Conservation (phyloP, 495 filamentous ascomycete species). For the Penicillium daleae region DNA sequence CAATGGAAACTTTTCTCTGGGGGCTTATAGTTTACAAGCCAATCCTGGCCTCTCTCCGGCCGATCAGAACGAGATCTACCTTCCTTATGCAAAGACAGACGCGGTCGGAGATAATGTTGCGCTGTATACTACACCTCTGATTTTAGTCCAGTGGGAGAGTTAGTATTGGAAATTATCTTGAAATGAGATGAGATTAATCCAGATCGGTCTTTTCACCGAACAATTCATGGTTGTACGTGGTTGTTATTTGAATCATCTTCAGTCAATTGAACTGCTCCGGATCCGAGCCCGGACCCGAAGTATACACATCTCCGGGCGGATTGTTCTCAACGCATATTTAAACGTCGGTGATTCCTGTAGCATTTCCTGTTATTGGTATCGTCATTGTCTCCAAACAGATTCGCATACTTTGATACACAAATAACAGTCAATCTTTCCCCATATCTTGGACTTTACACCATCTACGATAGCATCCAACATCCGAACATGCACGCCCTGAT, state of each 20-base stretch:
- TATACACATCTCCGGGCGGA: not conserved
- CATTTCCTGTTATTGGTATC: too few relatives aligned
- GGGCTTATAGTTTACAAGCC: constrained; percentile 15
- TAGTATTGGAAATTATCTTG: not conserved
- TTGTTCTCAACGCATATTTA: not conserved
- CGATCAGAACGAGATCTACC: constrained; percentile 31
- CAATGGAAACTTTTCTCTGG: not conserved
- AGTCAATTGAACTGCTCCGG: not conserved
- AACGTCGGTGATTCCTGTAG: not conserved
- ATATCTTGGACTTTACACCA: not conserved
- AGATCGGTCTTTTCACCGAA: not conserved
- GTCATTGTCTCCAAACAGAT: too few relatives aligned
- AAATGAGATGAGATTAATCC: not conserved
- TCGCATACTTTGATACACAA: too few relatives aligned
- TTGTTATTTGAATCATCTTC: not conserved
- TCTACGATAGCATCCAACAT: constrained; percentile 20
- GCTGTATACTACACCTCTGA: constrained; percentile 27
- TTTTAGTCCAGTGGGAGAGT: constrained; percentile 23
- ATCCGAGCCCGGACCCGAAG: constrained; percentile 6
- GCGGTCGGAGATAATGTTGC: constrained; percentile 16
- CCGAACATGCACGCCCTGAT: constrained; percentile 43
- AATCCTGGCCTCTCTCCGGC: constrained; percentile 25
- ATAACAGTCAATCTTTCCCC: not conserved
- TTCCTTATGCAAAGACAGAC: constrained; percentile 32
- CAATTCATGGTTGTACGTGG: not conserved